phyloP scores from a whole-genome alignment of 73 alveolate genomes.

The Halteria grandinella region DNA sequence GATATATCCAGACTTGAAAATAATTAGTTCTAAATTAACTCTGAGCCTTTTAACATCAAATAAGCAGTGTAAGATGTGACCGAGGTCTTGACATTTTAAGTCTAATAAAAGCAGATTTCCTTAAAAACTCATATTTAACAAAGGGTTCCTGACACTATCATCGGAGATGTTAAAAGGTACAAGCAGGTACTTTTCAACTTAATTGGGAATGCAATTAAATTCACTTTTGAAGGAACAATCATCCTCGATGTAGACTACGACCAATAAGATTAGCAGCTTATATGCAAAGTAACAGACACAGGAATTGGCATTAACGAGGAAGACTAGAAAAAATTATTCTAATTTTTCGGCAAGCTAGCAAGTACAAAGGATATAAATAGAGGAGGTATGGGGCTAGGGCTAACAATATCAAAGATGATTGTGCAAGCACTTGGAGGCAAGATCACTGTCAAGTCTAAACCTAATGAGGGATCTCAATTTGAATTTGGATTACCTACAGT shows the following conservation, averaged over 20 bases:
- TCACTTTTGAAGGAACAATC: conserved; percentile 12
- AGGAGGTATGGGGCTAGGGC: conserved; percentile 41
- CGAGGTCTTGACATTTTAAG: not conserved
- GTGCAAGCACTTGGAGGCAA: not conserved
- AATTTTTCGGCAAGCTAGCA: conserved; percentile 14
- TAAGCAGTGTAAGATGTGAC: conserved; percentile 1
- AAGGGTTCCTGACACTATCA: not conserved
- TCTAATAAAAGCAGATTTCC: not conserved
- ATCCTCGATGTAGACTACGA: not conserved
- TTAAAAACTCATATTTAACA: not conserved
- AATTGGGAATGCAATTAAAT: conserved; percentile 28
- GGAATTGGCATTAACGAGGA: conserved; percentile 39
- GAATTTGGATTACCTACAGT: too few species aligned
- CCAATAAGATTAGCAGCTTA: not conserved
- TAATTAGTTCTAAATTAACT: conserved; percentile 1
- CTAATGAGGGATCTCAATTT: too few species aligned
- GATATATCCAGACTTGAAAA: conserved; percentile 22
- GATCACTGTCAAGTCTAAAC: not conserved
- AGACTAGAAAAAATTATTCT: conserved; percentile 12
- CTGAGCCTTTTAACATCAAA: not conserved
- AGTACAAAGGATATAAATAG: not conserved
- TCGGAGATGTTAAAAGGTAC: not conserved
- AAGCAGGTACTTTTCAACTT: conserved; percentile 5
- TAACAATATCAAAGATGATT: conserved; percentile 20
- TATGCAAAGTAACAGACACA: conserved; percentile 3